Conservation (phyloP, 441 rosid genomes). For the Cnidoscolus chayamansa region DNA sequence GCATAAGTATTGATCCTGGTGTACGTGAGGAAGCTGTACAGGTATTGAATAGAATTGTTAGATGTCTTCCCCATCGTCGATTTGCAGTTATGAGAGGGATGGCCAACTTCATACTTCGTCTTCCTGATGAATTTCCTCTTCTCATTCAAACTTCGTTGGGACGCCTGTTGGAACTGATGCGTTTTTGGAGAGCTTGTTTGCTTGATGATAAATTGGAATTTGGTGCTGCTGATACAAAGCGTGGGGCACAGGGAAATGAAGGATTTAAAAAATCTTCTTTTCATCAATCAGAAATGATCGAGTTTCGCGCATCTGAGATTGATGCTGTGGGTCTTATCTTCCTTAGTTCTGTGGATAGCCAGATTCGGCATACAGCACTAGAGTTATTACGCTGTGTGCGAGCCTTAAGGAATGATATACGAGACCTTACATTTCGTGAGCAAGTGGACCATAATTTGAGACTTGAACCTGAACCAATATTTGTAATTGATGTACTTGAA, state of each 20-base stretch:
- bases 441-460: conserved; percentile 63
- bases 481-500: conserved; percentile 91
- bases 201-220: conserved; percentile 62
- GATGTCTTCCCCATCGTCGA: conserved; percentile 90
- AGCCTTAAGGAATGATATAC: conserved; percentile 87
- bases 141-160: conserved; percentile 96
- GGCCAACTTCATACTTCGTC: conserved; percentile 90
- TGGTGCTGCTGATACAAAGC: conserved; percentile 49
- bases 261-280: conserved; percentile 75
- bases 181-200: conserved; percentile 96
- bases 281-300: conserved; percentile 70
- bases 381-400: conserved; percentile 97
- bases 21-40: conserved; percentile 99
- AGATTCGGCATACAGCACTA: conserved; percentile 93
- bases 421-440: conserved; percentile 54
- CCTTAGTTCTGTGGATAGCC: conserved; percentile 97
- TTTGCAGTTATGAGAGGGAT: conserved; percentile 98
- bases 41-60: conserved; percentile 90
- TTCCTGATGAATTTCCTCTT: conserved; percentile 98
- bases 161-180: conserved; percentile 96
- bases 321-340: conserved; percentile 98
- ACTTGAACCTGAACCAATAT: conserved; percentile 85
- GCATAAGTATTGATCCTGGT: conserved; percentile 98
- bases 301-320: conserved; percentile 85
- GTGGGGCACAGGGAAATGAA: conserved; percentile 45